These are phyloP conservation scores for Ophiostoma tasmaniense DNA, from an alignment of 2,329 filamentous ascomycete species.

Conservation along the genomic window DNA sequence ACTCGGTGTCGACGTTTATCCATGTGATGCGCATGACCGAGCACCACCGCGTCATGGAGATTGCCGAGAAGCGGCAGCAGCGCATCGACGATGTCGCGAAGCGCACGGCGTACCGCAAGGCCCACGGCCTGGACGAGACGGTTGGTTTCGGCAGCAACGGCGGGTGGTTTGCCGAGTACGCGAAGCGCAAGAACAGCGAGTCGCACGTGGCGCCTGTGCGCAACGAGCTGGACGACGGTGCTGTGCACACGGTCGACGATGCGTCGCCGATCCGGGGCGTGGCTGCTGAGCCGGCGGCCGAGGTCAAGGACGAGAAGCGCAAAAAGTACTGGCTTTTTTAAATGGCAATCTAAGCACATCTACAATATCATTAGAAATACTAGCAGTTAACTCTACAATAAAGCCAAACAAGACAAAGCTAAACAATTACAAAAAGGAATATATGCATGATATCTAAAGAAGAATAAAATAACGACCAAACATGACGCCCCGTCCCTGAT, in stretches of 20 bases:
- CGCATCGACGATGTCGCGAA: slow-evolving; percentile 82
- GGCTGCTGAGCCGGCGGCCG: slow-evolving; percentile 5
- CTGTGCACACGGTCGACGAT: slow-evolving; percentile 32
- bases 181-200: slow-evolving; percentile 21
- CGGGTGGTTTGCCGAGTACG: slow-evolving; percentile 18
- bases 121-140: slow-evolving; percentile 67
- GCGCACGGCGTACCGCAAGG: slow-evolving; percentile 74
- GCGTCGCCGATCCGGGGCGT: slow-evolving; percentile 21
- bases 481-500: neutral
- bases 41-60: slow-evolving; percentile 58
- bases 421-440: neutral
- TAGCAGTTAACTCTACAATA: neutral
- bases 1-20: slow-evolving; percentile 55
- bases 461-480: slow-evolving; percentile 8
- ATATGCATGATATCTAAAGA: slow-evolving; percentile 5
- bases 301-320: slow-evolving; percentile 47
- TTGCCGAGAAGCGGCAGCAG: slow-evolving; percentile 61
- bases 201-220: slow-evolving; percentile 18
- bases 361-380: neutral
- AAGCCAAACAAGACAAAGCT: neutral
- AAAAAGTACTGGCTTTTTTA: slow-evolving; percentile 84
- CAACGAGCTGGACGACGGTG: slow-evolving; percentile 28
- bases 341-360: slow-evolving; percentile 13
- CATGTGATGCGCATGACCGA: slow-evolving; percentile 71
- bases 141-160: slow-evolving; percentile 36